Evolutionary conservation across 176 grass and related monocot species (phyloP), one percentile per base, ranked within the genome.

Genomic region (Alloteropsis semialata): DNA sequence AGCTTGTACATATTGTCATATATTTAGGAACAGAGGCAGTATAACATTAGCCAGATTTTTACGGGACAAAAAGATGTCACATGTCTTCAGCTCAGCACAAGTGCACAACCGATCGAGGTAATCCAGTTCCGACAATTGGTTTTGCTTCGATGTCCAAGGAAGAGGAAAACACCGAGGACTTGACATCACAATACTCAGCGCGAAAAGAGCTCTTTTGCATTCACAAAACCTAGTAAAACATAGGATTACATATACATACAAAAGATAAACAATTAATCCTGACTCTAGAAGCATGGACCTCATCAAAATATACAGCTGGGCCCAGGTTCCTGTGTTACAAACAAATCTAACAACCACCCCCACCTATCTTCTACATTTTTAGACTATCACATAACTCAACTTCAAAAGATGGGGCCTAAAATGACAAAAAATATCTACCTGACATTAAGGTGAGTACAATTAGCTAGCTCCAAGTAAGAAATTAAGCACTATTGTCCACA

Each of bases 401-500:
- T 42, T 63, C 32, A 48, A 50, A 62, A 41, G 41, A 19, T 42
- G 36, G 72, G 42, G 45, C 19, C 33, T 45, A 51, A 86, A 80
- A 57, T 27, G 67, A 73, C 49, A 63, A 46, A 64, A 4, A 84
- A 83, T 63, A 78, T 79, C 80, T 79, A 73, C 66, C 86, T 79
- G 36, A 71, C 73, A 61, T 55, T 79, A 61, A 79, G 57, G 66
- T 84, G 75, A 79, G 67, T 58, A 72, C 74, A 49, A 78, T 66
- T 46, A 84, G 86, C 65, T 37, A 88, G 86, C 74, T 84, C 74
- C 67, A 79, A 84, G 65, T 88, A 83, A 69, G n/a, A n/a, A 73
- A 84, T 74, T 74, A 73, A 65, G 58, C 75, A 84, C 36, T 65
- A 73, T 79, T 30, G 61, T 74, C 65, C 36, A 37, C 65, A 79